Percentiles rank a stretch among this genome's conserved stretches.
Conservation (phyloP, 2,329 filamentous ascomycete genomes). For the Penicillium sp. region DNA sequence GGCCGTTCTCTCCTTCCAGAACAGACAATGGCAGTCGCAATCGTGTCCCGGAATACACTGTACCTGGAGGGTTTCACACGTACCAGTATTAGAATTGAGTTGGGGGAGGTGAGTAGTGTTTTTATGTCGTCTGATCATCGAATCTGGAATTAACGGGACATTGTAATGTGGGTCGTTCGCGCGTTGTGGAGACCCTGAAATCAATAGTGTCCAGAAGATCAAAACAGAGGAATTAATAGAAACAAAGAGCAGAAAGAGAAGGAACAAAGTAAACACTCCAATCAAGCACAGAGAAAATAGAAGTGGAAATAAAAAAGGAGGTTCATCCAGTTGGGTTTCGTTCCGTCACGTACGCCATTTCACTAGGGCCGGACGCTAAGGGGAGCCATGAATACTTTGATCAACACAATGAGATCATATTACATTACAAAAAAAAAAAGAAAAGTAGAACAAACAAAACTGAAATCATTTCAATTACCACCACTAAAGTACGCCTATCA, state of each 20-base stretch:
- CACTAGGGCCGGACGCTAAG: slow-evolving; percentile 6
- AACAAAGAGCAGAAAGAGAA: slow-evolving; percentile 1
- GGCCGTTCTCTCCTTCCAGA: not conserved
- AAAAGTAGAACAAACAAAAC: not conserved
- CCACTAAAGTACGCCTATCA: slow-evolving; percentile 17
- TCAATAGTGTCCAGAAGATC: not conserved
- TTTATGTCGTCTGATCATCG: slow-evolving; percentile 27
- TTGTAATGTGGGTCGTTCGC: slow-evolving; percentile 7
- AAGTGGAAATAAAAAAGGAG: not conserved
- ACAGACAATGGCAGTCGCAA: not conserved
- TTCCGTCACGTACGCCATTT: slow-evolving; percentile 10
- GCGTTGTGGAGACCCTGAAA: slow-evolving; percentile 1
- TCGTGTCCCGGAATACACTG: not conserved
- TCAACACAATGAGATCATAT: not conserved
- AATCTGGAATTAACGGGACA: slow-evolving; percentile 18
- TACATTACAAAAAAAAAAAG: not conserved
- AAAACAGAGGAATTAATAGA: not conserved
- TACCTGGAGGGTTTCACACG: slow-evolving; percentile 2
- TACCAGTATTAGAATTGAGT: slow-evolving; percentile 28
- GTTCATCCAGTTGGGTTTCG: slow-evolving; percentile 9
- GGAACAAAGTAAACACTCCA: slow-evolving; percentile 1
- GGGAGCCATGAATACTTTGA: not conserved
- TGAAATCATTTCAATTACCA: slow-evolving; percentile 9
- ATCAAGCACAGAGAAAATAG: not conserved
- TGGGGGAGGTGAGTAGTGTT: slow-evolving; percentile 28